Percentiles rank a stretch among this genome's conserved stretches.
These are phyloP conservation scores for Ogataea zsoltii DNA, from an alignment of 805 yeast species.

Conservation along the genomic window DNA sequence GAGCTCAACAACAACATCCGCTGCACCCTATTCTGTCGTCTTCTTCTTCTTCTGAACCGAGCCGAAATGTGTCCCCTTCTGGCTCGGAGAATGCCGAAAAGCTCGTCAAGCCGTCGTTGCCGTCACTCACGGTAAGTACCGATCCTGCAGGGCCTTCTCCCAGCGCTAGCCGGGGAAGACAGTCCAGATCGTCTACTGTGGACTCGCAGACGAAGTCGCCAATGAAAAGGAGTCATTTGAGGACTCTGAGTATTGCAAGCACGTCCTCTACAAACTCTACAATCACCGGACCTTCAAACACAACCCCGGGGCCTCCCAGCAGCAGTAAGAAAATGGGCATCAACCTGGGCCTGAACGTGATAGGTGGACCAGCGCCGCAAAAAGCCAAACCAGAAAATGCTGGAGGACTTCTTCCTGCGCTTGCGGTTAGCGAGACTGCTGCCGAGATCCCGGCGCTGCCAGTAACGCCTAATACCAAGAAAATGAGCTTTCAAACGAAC, in stretches of 20 bases:
- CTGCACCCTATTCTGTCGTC: constrained; percentile 26
- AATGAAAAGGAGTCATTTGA: constrained; percentile 16
- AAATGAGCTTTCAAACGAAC: neutral
- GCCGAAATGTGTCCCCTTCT: constrained; percentile 18
- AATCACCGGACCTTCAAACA: constrained; percentile 7
- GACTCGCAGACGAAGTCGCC: constrained; percentile 17
- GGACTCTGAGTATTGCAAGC: constrained; percentile 26
- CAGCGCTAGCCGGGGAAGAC: constrained; percentile 9
- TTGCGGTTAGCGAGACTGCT: neutral
- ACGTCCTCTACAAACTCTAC: constrained; percentile 12
- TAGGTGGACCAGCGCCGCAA: constrained; percentile 19
- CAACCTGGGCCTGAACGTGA: constrained; percentile 33
- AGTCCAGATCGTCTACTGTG: constrained; percentile 17
- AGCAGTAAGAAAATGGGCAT: constrained; percentile 28
- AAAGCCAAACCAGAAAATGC: neutral
- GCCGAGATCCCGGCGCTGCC: constrained; percentile 7
- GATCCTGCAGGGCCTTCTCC: constrained; percentile 2
- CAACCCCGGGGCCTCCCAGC: constrained; percentile 10
- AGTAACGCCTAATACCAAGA: constrained; percentile 5
- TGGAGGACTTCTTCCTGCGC: constrained; percentile 6
- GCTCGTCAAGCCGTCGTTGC: neutral
- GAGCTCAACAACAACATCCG: constrained; percentile 13
- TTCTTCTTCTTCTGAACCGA: constrained; percentile 23
- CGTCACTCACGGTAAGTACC: constrained; percentile 8
- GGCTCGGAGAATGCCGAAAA: neutral